Evolutionary conservation across 495 filamentous ascomycete genomes (phyloP).

Genomic region (Aspergillus carlsbadensis): DNA sequence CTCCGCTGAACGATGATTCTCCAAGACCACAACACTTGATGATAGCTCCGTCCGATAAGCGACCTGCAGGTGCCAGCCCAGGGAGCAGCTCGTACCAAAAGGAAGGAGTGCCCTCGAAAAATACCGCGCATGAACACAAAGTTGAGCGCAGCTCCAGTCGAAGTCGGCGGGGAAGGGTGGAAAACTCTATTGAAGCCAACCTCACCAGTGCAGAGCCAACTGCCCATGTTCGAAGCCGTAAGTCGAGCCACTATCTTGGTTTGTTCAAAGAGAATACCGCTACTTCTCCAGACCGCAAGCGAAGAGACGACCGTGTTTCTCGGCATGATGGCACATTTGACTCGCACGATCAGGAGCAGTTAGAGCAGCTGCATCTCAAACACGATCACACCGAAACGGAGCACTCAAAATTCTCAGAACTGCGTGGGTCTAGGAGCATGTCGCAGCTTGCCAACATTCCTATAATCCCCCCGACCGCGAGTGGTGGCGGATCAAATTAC

Average conservation of each 20-base stretch:
- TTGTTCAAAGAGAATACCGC: constrained; percentile 87
- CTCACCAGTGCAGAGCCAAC: constrained; percentile 68
- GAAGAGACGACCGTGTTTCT: constrained; percentile 35
- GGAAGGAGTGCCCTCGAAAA: constrained; percentile 17
- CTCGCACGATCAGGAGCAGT: constrained; percentile 14
- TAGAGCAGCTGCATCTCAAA: constrained; percentile 8
- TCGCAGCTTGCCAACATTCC: constrained; percentile 35
- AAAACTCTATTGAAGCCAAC: constrained; percentile 81
- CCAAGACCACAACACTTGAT: constrained; percentile 21
- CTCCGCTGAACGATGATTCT: constrained; percentile 29
- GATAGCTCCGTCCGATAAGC: constrained; percentile 19
- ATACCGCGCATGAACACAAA: constrained; percentile 15
- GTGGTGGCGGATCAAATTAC: constrained; percentile 2
- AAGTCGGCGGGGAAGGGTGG: constrained; percentile 55
- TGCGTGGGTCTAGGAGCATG: constrained; percentile 28
- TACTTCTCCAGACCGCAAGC: constrained; percentile 48
- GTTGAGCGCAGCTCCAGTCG: constrained; percentile 43
- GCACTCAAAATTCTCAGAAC: constrained; percentile 5
- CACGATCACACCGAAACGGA: constrained; percentile 9
- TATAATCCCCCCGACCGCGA: constrained; percentile 17
- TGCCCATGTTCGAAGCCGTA: constrained; percentile 82
- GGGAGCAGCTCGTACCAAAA: constrained; percentile 23
- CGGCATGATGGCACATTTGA: constrained; percentile 31
- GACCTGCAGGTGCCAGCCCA: constrained; percentile 15
- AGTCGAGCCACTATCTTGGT: constrained; percentile 87